Base-by-base conservation (phyloP, 2,329 filamentous ascomycete species). In the Paraphoma chrysanthemicola region DNA sequence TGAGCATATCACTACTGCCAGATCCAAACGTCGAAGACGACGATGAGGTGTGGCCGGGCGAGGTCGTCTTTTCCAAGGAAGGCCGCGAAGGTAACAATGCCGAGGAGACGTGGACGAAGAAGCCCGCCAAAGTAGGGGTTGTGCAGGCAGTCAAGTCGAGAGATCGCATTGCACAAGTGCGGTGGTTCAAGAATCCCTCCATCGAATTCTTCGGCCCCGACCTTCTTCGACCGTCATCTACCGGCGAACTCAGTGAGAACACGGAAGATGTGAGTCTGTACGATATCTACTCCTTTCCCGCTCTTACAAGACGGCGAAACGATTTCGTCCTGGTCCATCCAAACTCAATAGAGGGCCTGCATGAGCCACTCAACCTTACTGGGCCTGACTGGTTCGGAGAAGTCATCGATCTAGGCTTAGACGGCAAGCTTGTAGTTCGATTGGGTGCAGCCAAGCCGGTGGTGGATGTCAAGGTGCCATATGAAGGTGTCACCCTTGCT, bases 241-340 rank as follows among this genome's bases (percentile, higher is more conserved):
- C 80, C 29, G 82, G 83, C 2, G 64, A 68, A 4, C 74, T 85
- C 1, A 57, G 66, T 16, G 75, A 80, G 23, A 58, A 64, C 6
- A 64, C 76, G 30, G 82, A 85, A 61, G 81, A 86, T 41, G 79
- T 87, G 28, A 87, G 85, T 54, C 66, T 87, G 41, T 88, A 88
- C 67, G 86, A 88, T 58, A 80, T 88, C 36, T 77, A 78, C 52
- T 79, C 79, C 2, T 81, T 81, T 36, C 77, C 78, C n/a, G 78
- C 77, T 6, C 61, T 87, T 47, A 80, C 79, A 39, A 79, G 81
- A 39, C 74, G 79, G 41, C 73, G 81, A 56, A 82, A 81, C 7
- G 84, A 87, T 64, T 81, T 85, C 52, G 85, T 86, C 2, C 67
- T 86, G 10, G 67, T 87, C 11, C 77, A 80, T 56, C 66, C 69